A percentile compares a stretch with the other conserved stretches of the same genome.
These are phyloP conservation scores for Coemansia sp. DNA, from an alignment of 371 early-diverging fungal genomes.

Conservation along the genomic window DNA sequence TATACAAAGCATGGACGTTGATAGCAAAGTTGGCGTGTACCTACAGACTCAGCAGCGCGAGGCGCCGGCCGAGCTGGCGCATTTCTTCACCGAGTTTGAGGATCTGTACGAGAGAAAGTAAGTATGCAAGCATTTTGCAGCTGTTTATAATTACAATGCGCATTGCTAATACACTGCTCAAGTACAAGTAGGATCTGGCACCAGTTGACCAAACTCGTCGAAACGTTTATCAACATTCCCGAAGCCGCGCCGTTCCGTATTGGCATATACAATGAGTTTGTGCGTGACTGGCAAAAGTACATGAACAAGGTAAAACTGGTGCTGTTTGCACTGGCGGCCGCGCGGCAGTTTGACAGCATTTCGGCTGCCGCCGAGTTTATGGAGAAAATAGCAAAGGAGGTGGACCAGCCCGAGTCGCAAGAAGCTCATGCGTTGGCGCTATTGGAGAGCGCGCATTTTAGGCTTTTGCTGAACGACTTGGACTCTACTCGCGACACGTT, in stretches of 20 bases:
- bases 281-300: conserved; percentile 87
- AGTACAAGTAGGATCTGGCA: conserved; percentile 87
- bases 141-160: too few species aligned
- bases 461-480: conserved; percentile 69
- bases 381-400: conserved; percentile 63
- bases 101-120: conserved; percentile 93
- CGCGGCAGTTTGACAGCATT: conserved; percentile 69
- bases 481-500: conserved; percentile 80
- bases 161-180: background rate
- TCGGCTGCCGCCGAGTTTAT: conserved; percentile 69
- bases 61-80: conserved; percentile 68
- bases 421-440: conserved; percentile 84
- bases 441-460: conserved; percentile 84
- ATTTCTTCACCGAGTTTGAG: conserved; percentile 76
- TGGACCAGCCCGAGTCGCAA: conserved; percentile 58
- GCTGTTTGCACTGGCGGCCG: conserved; percentile 72
- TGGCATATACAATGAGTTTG: conserved; percentile 83
- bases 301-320: conserved; percentile 92
- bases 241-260: conserved; percentile 75
- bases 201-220: conserved; percentile 81
- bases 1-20: conserved; percentile 67
- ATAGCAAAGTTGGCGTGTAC: conserved; percentile 75
- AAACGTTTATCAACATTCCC: conserved; percentile 75
- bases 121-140: conserved; percentile 27
- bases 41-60: conserved; percentile 66